Base-by-base conservation (phyloP, 179 eudicot species). In the Actinidia arguta region DNA sequence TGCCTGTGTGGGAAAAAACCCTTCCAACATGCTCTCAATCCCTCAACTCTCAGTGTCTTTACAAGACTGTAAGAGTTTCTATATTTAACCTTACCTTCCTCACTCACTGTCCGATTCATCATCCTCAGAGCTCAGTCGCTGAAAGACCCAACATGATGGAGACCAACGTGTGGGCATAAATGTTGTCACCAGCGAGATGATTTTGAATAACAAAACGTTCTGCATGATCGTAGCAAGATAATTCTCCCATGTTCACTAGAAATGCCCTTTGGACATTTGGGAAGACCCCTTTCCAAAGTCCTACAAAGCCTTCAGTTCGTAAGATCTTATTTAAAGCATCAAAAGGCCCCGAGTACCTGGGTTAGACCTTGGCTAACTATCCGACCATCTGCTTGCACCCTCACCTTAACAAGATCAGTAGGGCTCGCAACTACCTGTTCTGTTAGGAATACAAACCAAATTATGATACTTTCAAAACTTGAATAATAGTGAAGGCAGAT, bases 1-100 rank as follows among this genome's bases (percentile, higher is more conserved):
- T 44, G 98, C 92, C 98, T 98, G 94, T 7, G 98, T 95, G 36
- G 98, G 98, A 75, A 95, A 87, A 75, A 95, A 95, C 97, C 98
- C 84, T 92, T 95, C 95, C 95, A 95, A 80, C 94, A 83, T 11
- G 97, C 98, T 75, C 88, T 87, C 6, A 85, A 80, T 27, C 97
- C 97, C 83, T 93, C 97, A 80, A 87, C 46, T 78, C 72, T 92
- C 44, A 90, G 87, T 10, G 95, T 95, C 86, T 92, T 94, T 85
- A 86, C 91, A 85, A 95, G 86, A 87, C 98, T 94, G 84, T 76
- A 92, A 25, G 98, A 92, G 78, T 86, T 94, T 80, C 55, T 86
- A 82, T 91, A 94, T 79, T 86, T 87, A 50, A 88, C 25, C 54
- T 84, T 82, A n/a, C 90, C 89, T 66, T 87, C 86, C 39, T 83